phyloP scores from a whole-genome alignment of 306 rosid species.

The Potentilla sterilis region DNA sequence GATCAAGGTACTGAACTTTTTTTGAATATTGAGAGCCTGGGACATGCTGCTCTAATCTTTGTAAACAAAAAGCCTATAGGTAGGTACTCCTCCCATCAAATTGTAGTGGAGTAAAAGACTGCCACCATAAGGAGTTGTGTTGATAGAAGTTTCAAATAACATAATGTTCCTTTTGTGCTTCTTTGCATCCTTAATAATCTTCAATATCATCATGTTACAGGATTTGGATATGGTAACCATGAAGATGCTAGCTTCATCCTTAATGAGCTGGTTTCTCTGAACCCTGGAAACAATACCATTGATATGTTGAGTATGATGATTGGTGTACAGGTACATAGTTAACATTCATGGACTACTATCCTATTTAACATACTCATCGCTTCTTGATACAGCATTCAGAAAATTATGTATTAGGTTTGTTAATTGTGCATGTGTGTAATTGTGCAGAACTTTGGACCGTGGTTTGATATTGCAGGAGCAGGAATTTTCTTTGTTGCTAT shows the following conservation, averaged over 20 bases:
- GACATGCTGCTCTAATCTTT: slow-evolving; percentile 16
- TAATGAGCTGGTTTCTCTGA: background rate
- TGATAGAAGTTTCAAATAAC: slow-evolving; percentile 1
- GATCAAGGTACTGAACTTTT: slow-evolving; percentile 1
- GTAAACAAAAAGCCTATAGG: slow-evolving; percentile 11
- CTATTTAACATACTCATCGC: background rate
- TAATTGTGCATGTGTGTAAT: background rate
- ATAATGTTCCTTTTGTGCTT: background rate
- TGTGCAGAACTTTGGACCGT: slow-evolving; percentile 17
- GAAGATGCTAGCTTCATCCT: slow-evolving; percentile 22
- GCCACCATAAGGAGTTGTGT: background rate
- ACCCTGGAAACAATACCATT: slow-evolving; percentile 19
- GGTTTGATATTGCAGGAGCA: slow-evolving; percentile 23
- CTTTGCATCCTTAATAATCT: background rate
- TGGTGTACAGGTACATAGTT: slow-evolving; percentile 18
- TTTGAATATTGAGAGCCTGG: slow-evolving; percentile 18
- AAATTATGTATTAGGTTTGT: background rate
- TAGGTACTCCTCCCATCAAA: background rate
- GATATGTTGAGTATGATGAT: slow-evolving; percentile 23
- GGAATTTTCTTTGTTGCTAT: slow-evolving; percentile 19
- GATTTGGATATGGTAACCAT: slow-evolving; percentile 24
- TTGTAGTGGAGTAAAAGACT: background rate
- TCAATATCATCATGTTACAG: background rate
- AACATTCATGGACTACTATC: background rate
- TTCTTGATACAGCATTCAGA: background rate